Base-by-base conservation (phyloP, 805 yeast species). In the Spathaspora arborariae region DNA sequence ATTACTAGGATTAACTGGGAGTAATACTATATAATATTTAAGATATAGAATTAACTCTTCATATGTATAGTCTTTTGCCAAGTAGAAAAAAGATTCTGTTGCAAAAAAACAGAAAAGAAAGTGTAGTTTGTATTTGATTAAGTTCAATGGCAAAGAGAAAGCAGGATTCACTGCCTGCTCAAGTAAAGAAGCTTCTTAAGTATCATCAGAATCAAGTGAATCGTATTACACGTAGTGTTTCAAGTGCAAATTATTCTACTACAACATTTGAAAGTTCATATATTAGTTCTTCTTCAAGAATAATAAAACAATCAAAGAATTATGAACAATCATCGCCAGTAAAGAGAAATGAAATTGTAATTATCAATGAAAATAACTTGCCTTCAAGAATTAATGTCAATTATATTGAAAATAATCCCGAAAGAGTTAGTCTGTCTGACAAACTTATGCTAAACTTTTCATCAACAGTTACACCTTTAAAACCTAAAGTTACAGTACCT, bases 281-380 rank as follows among this genome's bases (percentile, higher is more conserved):
- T 30, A 30, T 4, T 30, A 30, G 16, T 7, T 8, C 35, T 10
- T 9, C 16, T 4, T 30, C 35, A 3, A 10, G 18, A 10, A n/a
- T n/a, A n/a, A n/a, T n/a, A n/a, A 15, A 13, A n/a, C 35, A n/a
- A n/a, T 8, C 4, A 30, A 27, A 27, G 33, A 10, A 27, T 27
- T n/a, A 13, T 30, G 18, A 30, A 6, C 35, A 30, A 30, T 30
- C 47, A 22, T 11, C 37, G 21, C 20, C 47, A n/a, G 21, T 22
- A 3, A 30, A 45, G 16, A 40, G 39, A 36, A 42, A 35, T 16
- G 13, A 13, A n/a, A 46, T 46, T 3, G 37, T 37, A 3, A 46
- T 46, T 4, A 39, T 46, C 2, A 46, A 46, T 16, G 45, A 46
- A 16, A n/a, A 37, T 41, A n/a, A n/a, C n/a, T n/a, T n/a, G n/a